Evolutionary conservation across 2,329 filamentous ascomycete species (phyloP), one percentile per base, ranked within the genome.

Genomic region (Fusarium napiforme): DNA sequence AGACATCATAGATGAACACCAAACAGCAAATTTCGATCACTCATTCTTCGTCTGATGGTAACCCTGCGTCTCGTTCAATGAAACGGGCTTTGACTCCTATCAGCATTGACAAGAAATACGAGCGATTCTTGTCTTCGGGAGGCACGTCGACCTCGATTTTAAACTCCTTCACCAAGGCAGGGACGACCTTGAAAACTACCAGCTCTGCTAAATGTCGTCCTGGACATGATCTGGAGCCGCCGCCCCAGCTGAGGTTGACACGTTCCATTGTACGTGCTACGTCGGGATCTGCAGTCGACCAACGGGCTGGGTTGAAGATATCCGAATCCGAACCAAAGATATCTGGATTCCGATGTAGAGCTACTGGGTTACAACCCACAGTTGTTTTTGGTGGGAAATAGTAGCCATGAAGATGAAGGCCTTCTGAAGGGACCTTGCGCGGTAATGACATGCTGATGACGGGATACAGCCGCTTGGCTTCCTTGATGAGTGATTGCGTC

Each of bases 21-120:
- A 15, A 32, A 28, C 7, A 2, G 32, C 7, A 34, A 26, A 12
- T 4, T 0, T 12, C 4, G 12, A 11, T 7, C 14, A 18, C n/a
- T 18, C 36, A 16, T 3, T 23, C 10, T 15, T 34, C 19, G 2
- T 9, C 4, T 1, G 11, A 12, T 11, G 7, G 34, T 7, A 28
- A 6, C 9, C 26, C 18, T 16, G 9, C 8, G 12, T 56, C 32
- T 52, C 71, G 61, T 15, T 62, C 65, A 14, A 78, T 30, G 40
- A 88, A 88, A 1, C 80, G 78, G 2, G 76, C 85, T 69, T 78
- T 84, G 7, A 85, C 83, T 0, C 86, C 86, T 0, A 84, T 86
- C 73, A 87, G 68, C 83, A 88, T 87, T 2, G 85, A 86, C 77
- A 89, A 78, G 62, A 88, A 89, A 61, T 88, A 88, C 14, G 84